Percentiles rank a stretch among this genome's conserved stretches.
Evolutionary conservation across 1,139 yeast genomes (phyloP).

Genomic region (Yamadazyma dushanensis): DNA sequence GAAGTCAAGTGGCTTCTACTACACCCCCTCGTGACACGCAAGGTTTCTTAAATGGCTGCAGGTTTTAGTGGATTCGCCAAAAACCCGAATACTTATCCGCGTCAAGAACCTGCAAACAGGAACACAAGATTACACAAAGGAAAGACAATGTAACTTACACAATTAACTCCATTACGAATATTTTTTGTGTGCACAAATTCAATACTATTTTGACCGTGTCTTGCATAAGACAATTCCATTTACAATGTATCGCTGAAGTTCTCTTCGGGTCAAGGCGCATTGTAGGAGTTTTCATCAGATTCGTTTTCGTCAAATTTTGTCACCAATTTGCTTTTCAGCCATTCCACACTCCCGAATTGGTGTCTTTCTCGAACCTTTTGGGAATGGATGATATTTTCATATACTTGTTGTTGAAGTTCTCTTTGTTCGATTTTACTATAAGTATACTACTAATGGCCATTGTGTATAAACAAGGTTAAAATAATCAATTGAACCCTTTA

Average conservation of each 20-base stretch:
- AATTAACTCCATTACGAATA: background rate
- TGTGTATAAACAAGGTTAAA: background rate
- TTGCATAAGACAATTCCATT: background rate
- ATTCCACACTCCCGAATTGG: background rate
- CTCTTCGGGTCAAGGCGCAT: constrained; percentile 1
- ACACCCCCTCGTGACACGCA: background rate
- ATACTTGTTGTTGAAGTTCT: no score
- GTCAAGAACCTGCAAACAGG: constrained; percentile 4
- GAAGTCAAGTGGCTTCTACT: no score
- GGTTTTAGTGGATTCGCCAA: constrained; percentile 1
- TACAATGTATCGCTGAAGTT: constrained; percentile 4
- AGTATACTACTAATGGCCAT: background rate
- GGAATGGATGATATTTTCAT: no score
- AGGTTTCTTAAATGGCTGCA: background rate
- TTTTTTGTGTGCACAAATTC: background rate
- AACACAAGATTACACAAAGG: background rate
- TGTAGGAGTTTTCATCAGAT: background rate
- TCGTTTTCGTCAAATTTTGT: constrained; percentile 4
- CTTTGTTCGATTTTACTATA: background rate
- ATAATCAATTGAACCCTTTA: constrained; percentile 1
- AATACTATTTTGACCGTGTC: background rate
- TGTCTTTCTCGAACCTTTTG: background rate
- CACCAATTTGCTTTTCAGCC: background rate
- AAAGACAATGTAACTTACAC: background rate
- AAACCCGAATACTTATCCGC: background rate